Base-by-base conservation (phyloP, 75 land plant species). In the Sequoia sempervirens region DNA sequence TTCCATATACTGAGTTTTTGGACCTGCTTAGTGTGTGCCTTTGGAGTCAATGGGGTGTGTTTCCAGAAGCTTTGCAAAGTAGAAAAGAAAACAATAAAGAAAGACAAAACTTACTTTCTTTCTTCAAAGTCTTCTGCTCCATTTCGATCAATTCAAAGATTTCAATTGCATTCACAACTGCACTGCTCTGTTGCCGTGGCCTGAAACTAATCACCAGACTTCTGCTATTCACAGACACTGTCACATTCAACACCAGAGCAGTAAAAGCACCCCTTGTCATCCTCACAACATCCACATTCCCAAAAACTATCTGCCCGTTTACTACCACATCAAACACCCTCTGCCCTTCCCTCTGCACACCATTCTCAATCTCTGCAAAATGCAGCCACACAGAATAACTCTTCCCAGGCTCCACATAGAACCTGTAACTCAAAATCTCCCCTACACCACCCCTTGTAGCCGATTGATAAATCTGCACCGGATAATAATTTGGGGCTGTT, bases 361-460 rank as follows among this genome's bases (percentile, higher is more conserved):
- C 80, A 2, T 52, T 23, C 45, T 91, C 92, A 84, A 97, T 97
- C 89, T 97, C 99, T 46, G 98, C 96, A 91, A 97, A 97, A 81
- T 97, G 96, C 30, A 97, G 54, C 98, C 99, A 97, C 5, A 97
- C 81, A 40, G 99, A 94, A 84, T 97, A 97, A 68, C 93, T 97
- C 82, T 85, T 85, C 46, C 91, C 94, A 41, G 99, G 93, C 75
- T 95, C 93, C 41, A 94, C 94, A 30, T 93, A 93, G 85, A 96
- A 66, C 43, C 85, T 84, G 84, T 91, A 97, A 8, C 86, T 82
- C 52, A 97, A 84, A n/a, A 82, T 86, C 9, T 90, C 87, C 78
- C 91, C 84, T 50, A 32, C 80, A 73, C 84, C 87, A 58, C 91
- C 86, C 45, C 89, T 75, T 82, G 94, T 88, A 26, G 97, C 97